A percentile compares a stretch with the other conserved stretches of the same genome.
These are phyloP conservation scores for Termitomyces sp. DNA, from an alignment of 768 basidiomycete genomes.

Conservation along the genomic window DNA sequence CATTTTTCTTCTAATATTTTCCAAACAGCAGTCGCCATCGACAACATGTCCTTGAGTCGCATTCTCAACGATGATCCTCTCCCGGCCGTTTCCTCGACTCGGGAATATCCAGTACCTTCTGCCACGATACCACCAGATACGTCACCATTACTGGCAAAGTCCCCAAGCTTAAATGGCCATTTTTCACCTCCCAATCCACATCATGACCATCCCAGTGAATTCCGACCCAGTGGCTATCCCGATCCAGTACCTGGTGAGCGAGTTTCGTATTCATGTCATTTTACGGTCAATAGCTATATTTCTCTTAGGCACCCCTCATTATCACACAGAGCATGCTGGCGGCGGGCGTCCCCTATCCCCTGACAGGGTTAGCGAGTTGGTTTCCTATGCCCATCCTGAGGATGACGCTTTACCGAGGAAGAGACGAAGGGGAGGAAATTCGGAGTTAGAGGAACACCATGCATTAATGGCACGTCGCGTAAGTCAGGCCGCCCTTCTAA, in stretches of 20 bases:
- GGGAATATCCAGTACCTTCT: slow-evolving; percentile 30
- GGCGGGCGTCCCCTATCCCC: slow-evolving; percentile 35
- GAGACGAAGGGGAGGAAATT: slow-evolving; percentile 45
- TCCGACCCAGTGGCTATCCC: slow-evolving; percentile 10
- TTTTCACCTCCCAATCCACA: slow-evolving; percentile 20
- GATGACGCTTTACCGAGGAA: slow-evolving; percentile 38
- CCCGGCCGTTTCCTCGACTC: slow-evolving; percentile 33
- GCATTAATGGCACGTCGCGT: slow-evolving; percentile 49
- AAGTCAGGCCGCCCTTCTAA: slow-evolving; percentile 28
- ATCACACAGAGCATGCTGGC: slow-evolving; percentile 24
- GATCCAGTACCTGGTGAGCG: slow-evolving; percentile 13
- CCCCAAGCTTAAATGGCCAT: slow-evolving; percentile 22
- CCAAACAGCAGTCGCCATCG: not conserved
- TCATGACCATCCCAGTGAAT: slow-evolving; percentile 9
- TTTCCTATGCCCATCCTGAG: slow-evolving; percentile 27
- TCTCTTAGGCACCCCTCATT: slow-evolving; percentile 28
- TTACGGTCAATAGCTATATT: not conserved
- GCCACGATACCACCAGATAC: slow-evolving; percentile 20
- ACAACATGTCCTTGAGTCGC: slow-evolving; percentile 69
- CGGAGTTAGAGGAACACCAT: slow-evolving; percentile 55
- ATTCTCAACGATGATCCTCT: slow-evolving; percentile 78
- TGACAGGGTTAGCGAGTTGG: slow-evolving; percentile 34
- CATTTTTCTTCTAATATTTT: slow-evolving; percentile 9
- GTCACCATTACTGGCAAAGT: slow-evolving; percentile 15
- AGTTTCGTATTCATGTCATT: slow-evolving; percentile 11